A percentile compares a stretch with the other conserved stretches of the same genome.
Evolutionary conservation across 208 protist species (phyloP).

Genomic region (Acanthamoeba triangularis): DNA sequence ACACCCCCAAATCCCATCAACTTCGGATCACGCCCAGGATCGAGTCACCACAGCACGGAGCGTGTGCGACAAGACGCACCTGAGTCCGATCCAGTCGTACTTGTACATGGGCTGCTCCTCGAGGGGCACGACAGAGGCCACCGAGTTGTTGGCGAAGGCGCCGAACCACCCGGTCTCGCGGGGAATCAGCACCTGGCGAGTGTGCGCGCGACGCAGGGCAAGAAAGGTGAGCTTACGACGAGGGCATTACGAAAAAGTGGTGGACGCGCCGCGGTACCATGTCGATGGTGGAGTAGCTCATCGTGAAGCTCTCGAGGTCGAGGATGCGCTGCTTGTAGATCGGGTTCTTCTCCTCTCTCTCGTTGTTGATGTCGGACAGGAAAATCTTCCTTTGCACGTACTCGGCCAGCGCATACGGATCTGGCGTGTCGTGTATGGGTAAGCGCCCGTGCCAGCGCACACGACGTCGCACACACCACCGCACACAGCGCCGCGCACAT

Average conservation of each 20-base stretch:
- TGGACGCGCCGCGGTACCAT: constrained; percentile 5
- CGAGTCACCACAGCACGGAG: too few species aligned
- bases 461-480: not conserved
- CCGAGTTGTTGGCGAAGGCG: constrained; percentile 28
- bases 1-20: not conserved
- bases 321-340: constrained; percentile 54
- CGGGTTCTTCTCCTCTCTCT: constrained; percentile 44
- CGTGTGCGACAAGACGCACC: not conserved
- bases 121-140: constrained; percentile 12
- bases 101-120: constrained; percentile 68
- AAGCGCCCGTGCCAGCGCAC: not conserved
- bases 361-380: constrained; percentile 78
- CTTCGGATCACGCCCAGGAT: not conserved
- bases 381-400: constrained; percentile 37
- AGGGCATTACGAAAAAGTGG: too few species aligned
- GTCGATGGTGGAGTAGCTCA: constrained; percentile 66
- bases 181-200: constrained; percentile 63
- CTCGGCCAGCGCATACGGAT: constrained; percentile 43
- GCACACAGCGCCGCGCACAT: not conserved
- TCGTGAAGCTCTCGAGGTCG: constrained; percentile 61
- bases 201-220: too few species aligned
- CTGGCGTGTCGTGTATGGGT: not conserved
- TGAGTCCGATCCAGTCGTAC: constrained; percentile 76
- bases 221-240: too few species aligned
- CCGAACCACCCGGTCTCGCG: constrained; percentile 66